phyloP scores from a whole-genome alignment of 192 early-diverging fungal genomes.

The Coemansia reversa region DNA sequence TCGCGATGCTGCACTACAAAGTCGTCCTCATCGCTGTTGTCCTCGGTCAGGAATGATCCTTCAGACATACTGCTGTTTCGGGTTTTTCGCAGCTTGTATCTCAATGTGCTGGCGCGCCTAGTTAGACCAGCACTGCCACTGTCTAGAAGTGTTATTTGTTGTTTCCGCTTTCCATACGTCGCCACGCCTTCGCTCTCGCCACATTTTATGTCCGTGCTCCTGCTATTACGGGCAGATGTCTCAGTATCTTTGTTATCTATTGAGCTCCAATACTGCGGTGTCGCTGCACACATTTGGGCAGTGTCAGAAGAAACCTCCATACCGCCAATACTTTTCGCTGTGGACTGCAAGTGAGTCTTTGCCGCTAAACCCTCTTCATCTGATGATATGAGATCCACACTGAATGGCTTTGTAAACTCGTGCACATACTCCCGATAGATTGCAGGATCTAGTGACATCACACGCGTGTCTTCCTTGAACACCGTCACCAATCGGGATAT shows the following conservation, averaged over 20 bases:
- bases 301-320: background rate
- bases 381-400: constrained; percentile 42
- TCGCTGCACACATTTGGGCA: background rate
- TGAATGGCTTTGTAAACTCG: constrained; percentile 29
- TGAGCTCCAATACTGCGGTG: constrained; percentile 23
- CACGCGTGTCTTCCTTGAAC: constrained; percentile 5
- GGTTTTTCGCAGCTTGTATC: constrained; percentile 26
- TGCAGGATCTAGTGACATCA: constrained; percentile 3
- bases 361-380: constrained; percentile 21
- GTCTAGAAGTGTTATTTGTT: background rate
- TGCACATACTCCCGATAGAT: constrained; percentile 8
- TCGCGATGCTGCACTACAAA: constrained; percentile 15
- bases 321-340: background rate
- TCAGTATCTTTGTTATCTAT: background rate
- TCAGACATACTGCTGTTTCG: background rate
- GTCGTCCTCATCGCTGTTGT: constrained; percentile 18
- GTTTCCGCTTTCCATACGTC: constrained; percentile 13
- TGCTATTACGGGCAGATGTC: background rate
- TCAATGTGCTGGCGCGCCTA: background rate
- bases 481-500: constrained; percentile 6
- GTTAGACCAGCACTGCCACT: background rate
- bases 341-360: background rate
- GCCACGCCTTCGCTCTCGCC: background rate
- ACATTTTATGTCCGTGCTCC: background rate
- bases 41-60: constrained; percentile 2